A percentile compares a stretch with the other conserved stretches of the same genome.
Evolutionary conservation across 2,329 filamentous ascomycete genomes (phyloP).

Genomic region (Pseudogymnoascus sp.): DNA sequence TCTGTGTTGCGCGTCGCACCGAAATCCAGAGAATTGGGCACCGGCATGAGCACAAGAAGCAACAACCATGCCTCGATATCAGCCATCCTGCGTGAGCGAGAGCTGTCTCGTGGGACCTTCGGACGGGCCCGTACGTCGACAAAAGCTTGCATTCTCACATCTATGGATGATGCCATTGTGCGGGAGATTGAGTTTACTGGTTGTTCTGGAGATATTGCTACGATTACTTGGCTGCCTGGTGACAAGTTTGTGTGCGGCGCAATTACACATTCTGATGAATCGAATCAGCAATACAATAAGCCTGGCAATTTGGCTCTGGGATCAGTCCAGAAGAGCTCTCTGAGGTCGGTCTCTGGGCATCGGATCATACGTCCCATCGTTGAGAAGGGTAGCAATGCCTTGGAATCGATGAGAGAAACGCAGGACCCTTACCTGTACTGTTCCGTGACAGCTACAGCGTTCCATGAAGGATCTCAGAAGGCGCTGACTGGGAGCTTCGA

Average conservation of each 20-base stretch:
- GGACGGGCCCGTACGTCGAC: slow-evolving; percentile 17
- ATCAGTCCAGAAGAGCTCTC: slow-evolving; percentile 34
- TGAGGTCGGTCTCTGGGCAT: slow-evolving; percentile 48
- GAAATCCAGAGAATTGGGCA: neutral
- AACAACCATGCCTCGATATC: slow-evolving; percentile 7
- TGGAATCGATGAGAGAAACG: slow-evolving; percentile 46
- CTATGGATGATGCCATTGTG: slow-evolving; percentile 42
- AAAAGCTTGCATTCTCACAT: slow-evolving; percentile 15
- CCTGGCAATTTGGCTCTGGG: slow-evolving; percentile 52
- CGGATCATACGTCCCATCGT: slow-evolving; percentile 46
- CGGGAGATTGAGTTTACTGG: slow-evolving; percentile 47
- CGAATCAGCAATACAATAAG: slow-evolving; percentile 60
- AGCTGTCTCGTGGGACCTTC: slow-evolving; percentile 18
- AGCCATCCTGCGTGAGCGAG: slow-evolving; percentile 20
- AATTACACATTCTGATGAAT: slow-evolving; percentile 51
- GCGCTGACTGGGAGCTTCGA: slow-evolving; percentile 56
- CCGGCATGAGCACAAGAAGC: neutral
- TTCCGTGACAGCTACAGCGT: slow-evolving; percentile 54
- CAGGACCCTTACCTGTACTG: slow-evolving; percentile 57
- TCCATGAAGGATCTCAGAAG: slow-evolving; percentile 36
- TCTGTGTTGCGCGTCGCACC: neutral
- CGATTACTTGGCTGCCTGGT: slow-evolving; percentile 47
- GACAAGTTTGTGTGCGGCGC: slow-evolving; percentile 51
- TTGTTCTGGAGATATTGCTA: slow-evolving; percentile 52
- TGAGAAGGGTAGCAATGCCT: slow-evolving; percentile 44